phyloP scores from a whole-genome alignment of 306 rosid species.

The Corylus americana region DNA sequence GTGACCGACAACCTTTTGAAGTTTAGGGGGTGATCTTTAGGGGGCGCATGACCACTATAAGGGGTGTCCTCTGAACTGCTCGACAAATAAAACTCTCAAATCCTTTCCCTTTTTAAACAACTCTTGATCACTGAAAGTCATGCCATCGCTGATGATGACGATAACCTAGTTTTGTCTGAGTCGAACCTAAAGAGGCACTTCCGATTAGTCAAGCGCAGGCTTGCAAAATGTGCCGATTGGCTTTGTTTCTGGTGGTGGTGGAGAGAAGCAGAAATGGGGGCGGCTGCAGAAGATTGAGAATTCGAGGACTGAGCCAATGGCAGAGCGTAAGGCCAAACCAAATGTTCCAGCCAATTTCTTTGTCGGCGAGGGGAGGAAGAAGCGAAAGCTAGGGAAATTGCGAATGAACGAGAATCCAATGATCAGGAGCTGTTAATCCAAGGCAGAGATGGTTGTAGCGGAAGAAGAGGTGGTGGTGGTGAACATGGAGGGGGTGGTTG shows the following conservation, averaged over 20 bases:
- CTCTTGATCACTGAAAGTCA: conserved; percentile 45
- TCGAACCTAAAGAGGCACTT: conserved; percentile 28
- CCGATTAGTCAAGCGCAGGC: background rate
- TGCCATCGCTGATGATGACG: conserved; percentile 3
- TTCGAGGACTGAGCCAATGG: background rate
- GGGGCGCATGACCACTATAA: too few relatives aligned
- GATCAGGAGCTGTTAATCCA: conserved; percentile 2
- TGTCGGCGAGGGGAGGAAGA: conserved; percentile 12
- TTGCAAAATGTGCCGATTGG: conserved; percentile 21
- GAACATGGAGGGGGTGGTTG: conserved; percentile 21
- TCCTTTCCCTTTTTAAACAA: conserved; percentile 43
- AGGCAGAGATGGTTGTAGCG: background rate
- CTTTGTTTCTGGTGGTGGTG: background rate
- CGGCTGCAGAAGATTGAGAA: conserved; percentile 17
- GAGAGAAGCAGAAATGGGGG: conserved; percentile 30
- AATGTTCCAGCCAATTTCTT: background rate
- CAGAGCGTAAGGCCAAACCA: background rate
- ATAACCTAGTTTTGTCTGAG: conserved; percentile 33
- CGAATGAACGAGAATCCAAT: conserved; percentile 39
- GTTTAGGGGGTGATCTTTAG: too few relatives aligned
- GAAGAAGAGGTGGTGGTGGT: conserved; percentile 24
- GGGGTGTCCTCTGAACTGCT: background rate
- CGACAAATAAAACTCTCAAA: conserved; percentile 49
- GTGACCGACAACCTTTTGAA: too few relatives aligned
- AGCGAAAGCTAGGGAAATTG: conserved; percentile 80